Evolutionary conservation across 495 filamentous ascomycete species (phyloP), one percentile per base, ranked within the genome.

Genomic region (Sporormia fimetaria): DNA sequence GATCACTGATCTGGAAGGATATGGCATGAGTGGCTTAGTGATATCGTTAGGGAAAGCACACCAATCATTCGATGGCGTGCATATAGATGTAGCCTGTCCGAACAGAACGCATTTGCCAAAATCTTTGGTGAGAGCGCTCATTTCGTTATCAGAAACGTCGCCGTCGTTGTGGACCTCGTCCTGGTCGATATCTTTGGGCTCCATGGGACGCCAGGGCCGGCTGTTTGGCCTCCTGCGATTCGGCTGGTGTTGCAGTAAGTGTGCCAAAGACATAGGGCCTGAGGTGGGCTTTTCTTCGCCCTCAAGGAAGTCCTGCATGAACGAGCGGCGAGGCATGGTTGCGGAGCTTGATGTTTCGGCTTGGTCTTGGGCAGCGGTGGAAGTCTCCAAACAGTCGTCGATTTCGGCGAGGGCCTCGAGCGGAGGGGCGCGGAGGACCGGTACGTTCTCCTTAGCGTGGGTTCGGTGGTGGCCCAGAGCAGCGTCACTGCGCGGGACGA

Each of bases 301-400:
- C 6, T 34, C 29, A 3, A 26, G 15, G 4, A 35, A 15, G 17
- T 49, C 44, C 20, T 20, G 31, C 16, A 24, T 33, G 20, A 28
- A 27, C 15, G 15, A 46, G 14, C 40, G 40, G 23, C 52, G 52
- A 10, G 52, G 47, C 47, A 51, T 55, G 26, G 51, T 43, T 18
- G 52, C 52, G 20, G 51, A 55, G 16, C 43, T 44, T 4, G 18
- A 33, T 9, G 9, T 27, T 6, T 1, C 15, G 0, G 40, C 22
- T 7, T 23, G 20, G 3, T 30, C 39, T 38, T 30, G 14, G 11
- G 14, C 17, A 7, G 28, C 7, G 24, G 3, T 9, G 26, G 9
- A 1, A 11, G 10, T 6, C 22, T 26, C 14, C 31, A n/a, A 8
- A 9, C 8, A 14, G 15, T 31, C 16, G 9, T 37, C 3, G 21